Base-by-base conservation (phyloP, 805 yeast genomes). In the Starmerella tilneyi region DNA sequence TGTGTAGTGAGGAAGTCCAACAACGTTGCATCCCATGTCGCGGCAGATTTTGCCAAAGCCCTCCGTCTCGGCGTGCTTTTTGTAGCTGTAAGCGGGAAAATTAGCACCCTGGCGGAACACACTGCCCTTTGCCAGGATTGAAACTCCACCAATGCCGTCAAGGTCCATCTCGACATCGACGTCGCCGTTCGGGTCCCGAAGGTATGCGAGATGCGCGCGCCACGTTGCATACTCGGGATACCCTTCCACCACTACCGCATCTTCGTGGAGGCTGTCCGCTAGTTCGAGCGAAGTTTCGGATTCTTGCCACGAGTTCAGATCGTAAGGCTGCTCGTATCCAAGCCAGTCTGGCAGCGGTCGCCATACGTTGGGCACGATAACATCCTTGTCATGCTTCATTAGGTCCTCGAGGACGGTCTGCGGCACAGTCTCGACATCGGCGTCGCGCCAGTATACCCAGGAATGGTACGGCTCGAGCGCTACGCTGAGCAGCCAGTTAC, bases 381-480 rank as follows among this genome's bases (percentile, higher is more conserved):
- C 94, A 60, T 92, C 97, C 62, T 76, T 79, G 62, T 82, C 76
- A 63, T 86, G 96, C 58, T 79, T 83, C 96, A 89, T 89, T 57
- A 89, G 69, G 64, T 89, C 97, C 64, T 89, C 95, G 51, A 89
- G 65, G 49, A 89, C 77, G 3, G 95, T 78, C 1, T 79, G 73
- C 2, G 96, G 94, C 22, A 83, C 80, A 0, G 89, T 81, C 63
- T 89, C 94, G n/a, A 89, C 95, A 63, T 89, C 97, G 11, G 94
- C 96, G 68, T 89, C 97, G 64, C 98, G 73, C 98, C 98, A 89
- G 63, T 89, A 88, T 9, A 89, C 96, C 83, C 89, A 88, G 3
- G 95, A 81, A 61, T 89, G 98, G 63, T 89, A 81, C 1, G 98
- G 97, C 62, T 81, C 81, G 37, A 89, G 63, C 1, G 96, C 94